phyloP scores from a whole-genome alignment of 495 filamentous ascomycete genomes.

The Neurospora tetraspora region DNA sequence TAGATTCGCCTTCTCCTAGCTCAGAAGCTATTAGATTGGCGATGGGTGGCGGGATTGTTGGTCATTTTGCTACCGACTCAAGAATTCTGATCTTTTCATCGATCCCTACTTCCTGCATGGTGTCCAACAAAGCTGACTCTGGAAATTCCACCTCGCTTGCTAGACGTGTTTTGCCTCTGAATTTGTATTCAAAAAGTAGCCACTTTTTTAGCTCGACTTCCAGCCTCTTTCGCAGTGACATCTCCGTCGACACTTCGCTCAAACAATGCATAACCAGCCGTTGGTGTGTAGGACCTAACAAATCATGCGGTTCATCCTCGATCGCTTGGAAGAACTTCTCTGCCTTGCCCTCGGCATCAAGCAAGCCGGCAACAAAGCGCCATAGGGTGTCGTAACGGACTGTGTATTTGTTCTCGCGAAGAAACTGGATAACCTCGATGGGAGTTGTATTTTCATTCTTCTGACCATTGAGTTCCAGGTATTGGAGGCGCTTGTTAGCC shows the following conservation, averaged over 20 bases:
- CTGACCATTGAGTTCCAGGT: constrained; percentile 5
- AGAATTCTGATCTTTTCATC: too few species aligned
- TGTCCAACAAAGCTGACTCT: too few species aligned
- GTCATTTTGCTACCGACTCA: too few species aligned
- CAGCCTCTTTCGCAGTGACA: constrained; percentile 2
- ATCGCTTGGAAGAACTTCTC: constrained; percentile 25
- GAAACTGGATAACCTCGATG: constrained; percentile 14
- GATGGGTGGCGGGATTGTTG: too few species aligned
- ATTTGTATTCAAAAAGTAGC: too few species aligned
- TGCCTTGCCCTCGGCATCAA: constrained; percentile 11
- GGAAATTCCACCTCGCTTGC: too few species aligned
- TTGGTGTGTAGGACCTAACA: constrained; percentile 29
- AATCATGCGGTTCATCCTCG: constrained; percentile 28
- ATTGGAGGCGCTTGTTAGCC: constrained; percentile 11
- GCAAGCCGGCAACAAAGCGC: constrained; percentile 35
- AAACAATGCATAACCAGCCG: constrained; percentile 34
- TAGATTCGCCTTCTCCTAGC: too few species aligned
- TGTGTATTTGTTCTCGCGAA: constrained; percentile 30
- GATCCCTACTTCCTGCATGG: too few species aligned
- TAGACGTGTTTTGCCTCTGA: too few species aligned
- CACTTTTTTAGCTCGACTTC: too few species aligned
- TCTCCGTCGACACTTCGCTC: constrained; percentile 18
- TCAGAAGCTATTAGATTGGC: too few species aligned
- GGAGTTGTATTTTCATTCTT: not conserved
- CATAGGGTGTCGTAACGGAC: constrained; percentile 32